phyloP scores from a whole-genome alignment of 306 rosid species.

The Quercus cerris region DNA sequence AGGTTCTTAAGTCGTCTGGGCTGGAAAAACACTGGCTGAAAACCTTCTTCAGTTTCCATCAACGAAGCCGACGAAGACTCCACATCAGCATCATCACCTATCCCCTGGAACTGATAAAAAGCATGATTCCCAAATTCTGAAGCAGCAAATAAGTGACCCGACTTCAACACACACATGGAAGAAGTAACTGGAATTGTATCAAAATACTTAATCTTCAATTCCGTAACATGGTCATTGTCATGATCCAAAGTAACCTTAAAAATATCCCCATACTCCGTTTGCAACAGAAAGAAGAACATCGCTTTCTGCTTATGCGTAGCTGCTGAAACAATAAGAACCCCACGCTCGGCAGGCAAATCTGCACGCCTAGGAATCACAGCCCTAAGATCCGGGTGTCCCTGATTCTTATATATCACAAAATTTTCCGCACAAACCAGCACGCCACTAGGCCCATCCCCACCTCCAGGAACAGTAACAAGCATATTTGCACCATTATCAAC shows the following conservation, averaged over 20 bases:
- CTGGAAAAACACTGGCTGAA: slow-evolving; percentile 85
- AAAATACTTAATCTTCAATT: slow-evolving; percentile 81
- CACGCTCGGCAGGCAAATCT: slow-evolving; percentile 87
- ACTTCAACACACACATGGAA: slow-evolving; percentile 93
- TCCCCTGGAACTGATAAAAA: slow-evolving; percentile 77
- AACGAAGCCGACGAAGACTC: slow-evolving; percentile 82
- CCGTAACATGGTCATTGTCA: slow-evolving; percentile 70
- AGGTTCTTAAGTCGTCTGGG: slow-evolving; percentile 88
- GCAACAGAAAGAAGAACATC: slow-evolving; percentile 87
- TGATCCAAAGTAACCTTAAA: slow-evolving; percentile 86
- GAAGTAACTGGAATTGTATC: slow-evolving; percentile 91
- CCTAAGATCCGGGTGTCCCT: slow-evolving; percentile 80
- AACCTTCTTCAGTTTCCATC: slow-evolving; percentile 92
- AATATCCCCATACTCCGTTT: slow-evolving; percentile 95
- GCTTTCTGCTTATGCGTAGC: slow-evolving; percentile 79
- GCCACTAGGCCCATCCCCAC: slow-evolving; percentile 96
- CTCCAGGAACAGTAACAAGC: slow-evolving; percentile 97
- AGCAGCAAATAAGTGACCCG: slow-evolving; percentile 88
- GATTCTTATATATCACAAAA: slow-evolving; percentile 94
- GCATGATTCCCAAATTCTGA: slow-evolving; percentile 94
- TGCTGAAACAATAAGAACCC: slow-evolving; percentile 90
- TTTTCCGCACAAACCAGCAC: slow-evolving; percentile 95
- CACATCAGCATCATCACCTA: slow-evolving; percentile 91
- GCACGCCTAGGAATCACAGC: slow-evolving; percentile 89
- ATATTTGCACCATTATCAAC: slow-evolving; percentile 93